Evolutionary conservation across 2,329 filamentous ascomycete species (phyloP), one percentile per base, ranked within the genome.

Genomic region (Talaromyces pinophilus): DNA sequence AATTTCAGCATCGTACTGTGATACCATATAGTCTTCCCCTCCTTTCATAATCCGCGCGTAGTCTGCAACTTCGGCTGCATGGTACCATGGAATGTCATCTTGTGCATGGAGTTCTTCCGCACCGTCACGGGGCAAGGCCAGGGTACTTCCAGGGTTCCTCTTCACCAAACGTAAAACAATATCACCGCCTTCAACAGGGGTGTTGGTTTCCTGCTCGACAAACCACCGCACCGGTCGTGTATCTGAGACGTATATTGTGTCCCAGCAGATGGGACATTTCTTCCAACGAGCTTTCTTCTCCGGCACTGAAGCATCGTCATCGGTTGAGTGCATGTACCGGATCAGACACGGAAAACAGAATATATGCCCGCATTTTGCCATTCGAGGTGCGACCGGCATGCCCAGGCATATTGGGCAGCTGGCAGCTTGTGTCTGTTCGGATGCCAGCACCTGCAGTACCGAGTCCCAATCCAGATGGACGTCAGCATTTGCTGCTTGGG

Each of bases 361-460:
- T 13, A 99, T 97, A 76, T 99, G 95, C 0, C 95, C 95, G 74
- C 95, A 99, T 75, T 90, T 94, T 50, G 95, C 93, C 94, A 99
- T 99, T 65, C 95, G 89, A 38, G 95, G 93, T 7, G 95, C 95
- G 19, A 96, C 92, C 1, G 95, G 95, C 64, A 91, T 92, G 1
- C 91, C 96, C 33, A 99, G 86, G 75, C 95, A 99, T 64, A 99
- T 99, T 0, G 95, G 95, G 76, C 95, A 99, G 25, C 91, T 92
- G 2, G 93, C 87, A 52, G 88, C 85, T 79, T 99, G 95, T 0
- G 93, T 97, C 77, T 95, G 89, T 65, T 91, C 87, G 1, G 94
- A 98, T 8, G 92, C 95, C 71, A 99, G 85, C 63, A 99, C 89
- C 79, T 99, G 95, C 70, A 97, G 83, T 62, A 99, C 91, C 71